These are phyloP conservation scores for Chaetomium tenue DNA, from an alignment of 495 filamentous ascomycete genomes.

Conservation along the genomic window DNA sequence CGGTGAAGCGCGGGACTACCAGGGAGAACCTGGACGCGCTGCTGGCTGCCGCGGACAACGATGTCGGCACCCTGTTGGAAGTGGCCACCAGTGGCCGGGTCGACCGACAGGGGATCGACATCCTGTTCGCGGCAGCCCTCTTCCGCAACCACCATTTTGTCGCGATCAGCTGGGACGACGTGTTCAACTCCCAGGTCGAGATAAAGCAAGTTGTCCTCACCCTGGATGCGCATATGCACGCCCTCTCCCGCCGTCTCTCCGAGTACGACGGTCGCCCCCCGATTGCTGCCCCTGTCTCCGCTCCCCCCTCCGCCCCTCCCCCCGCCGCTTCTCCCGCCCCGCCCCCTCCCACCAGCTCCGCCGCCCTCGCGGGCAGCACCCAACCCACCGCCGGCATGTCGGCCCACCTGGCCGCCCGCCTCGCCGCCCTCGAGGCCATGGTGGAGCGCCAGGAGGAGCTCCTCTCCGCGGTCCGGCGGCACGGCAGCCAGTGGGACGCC, in stretches of 20 bases:
- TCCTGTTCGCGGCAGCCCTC: background rate
- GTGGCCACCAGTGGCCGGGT: background rate
- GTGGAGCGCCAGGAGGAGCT: background rate
- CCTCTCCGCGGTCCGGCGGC: background rate
- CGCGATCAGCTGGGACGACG: background rate
- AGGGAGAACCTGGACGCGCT: background rate
- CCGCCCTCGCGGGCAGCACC: background rate
- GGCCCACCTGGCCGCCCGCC: background rate
- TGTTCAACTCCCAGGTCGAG: background rate
- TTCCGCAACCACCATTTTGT: background rate
- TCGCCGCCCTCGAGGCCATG: background rate
- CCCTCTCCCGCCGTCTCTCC: background rate
- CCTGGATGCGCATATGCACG: background rate
- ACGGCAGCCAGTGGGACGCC: background rate
- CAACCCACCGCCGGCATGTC: too few species aligned
- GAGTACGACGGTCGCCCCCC: too few species aligned
- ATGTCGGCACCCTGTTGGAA: background rate
- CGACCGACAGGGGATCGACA: background rate
- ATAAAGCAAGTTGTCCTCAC: background rate
- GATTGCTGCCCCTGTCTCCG: too few species aligned
- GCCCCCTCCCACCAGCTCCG: background rate
- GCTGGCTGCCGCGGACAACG: background rate
- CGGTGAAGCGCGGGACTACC: background rate
- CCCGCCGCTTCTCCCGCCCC: background rate
- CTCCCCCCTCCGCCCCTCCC: too few species aligned